Conservation (phyloP, 305 asterid species). For the Fraxinus dipetala region DNA sequence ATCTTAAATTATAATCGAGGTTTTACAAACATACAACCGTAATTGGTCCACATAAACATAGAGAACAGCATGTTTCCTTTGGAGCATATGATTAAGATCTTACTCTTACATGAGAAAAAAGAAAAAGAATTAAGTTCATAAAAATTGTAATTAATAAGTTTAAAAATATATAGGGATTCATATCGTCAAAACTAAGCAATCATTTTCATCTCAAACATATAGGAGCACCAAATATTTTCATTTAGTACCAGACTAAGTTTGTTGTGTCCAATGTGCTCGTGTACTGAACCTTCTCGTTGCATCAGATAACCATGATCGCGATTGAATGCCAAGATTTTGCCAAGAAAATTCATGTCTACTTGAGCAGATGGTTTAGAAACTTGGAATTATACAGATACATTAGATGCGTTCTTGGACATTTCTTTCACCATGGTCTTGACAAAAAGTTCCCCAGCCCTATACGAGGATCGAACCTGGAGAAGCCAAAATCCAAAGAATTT, state of each 20-base stretch:
- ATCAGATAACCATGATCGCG: neutral
- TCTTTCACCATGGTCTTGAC: conserved; percentile 87
- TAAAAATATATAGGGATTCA: neutral
- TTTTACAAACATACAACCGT: neutral
- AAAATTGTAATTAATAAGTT: neutral
- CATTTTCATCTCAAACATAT: neutral
- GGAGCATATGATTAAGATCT: neutral
- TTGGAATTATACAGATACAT: neutral
- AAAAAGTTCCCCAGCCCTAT: conserved; percentile 95
- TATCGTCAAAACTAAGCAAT: neutral
- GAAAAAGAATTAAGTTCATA: neutral
- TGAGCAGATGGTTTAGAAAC: neutral
- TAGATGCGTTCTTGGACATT: conserved; percentile 30
- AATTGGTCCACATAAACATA: neutral
- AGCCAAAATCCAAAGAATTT: neutral
- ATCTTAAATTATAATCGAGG: neutral
- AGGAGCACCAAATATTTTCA: neutral
- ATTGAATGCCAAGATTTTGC: neutral
- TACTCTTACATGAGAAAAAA: neutral
- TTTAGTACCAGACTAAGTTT: neutral
- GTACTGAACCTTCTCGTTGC: neutral
- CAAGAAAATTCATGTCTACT: neutral
- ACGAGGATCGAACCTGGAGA: conserved; percentile 88
- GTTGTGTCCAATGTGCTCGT: neutral
- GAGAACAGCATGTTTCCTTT: neutral